phyloP scores from a whole-genome alignment of 208 protist genomes.

The Angomonas desouzai region DNA sequence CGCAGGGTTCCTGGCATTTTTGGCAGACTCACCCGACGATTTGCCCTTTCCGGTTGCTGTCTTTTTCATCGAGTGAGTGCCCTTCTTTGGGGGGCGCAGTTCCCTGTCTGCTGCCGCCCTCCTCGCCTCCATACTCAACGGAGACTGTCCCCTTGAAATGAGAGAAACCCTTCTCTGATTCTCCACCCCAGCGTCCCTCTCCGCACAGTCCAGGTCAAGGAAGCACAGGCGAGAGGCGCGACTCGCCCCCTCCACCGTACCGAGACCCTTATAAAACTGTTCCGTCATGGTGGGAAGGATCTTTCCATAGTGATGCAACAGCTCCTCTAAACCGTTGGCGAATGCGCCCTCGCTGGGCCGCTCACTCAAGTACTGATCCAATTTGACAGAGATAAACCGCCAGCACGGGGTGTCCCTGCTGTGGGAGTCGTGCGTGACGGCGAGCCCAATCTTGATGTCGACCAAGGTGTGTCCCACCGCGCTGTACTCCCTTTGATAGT shows the following conservation, averaged over 20 bases:
- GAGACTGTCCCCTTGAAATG: slow-evolving; percentile 37
- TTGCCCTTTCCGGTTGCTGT: neutral
- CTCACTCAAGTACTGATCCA: slow-evolving; percentile 10
- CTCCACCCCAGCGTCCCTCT: slow-evolving; percentile 41
- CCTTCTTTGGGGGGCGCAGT: slow-evolving; percentile 10
- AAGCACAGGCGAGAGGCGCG: slow-evolving; percentile 36
- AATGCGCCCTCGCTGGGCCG: neutral
- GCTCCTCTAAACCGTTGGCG: slow-evolving; percentile 5
- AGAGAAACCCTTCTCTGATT: slow-evolving; percentile 53
- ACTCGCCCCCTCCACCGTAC: slow-evolving; percentile 17
- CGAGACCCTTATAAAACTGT: slow-evolving; percentile 59
- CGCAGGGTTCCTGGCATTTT: neutral
- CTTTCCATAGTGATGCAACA: slow-evolving; percentile 46
- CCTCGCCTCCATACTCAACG: slow-evolving; percentile 33
- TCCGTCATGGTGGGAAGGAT: slow-evolving; percentile 59
- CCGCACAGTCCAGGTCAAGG: slow-evolving; percentile 57
- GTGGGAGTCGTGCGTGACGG: slow-evolving; percentile 59
- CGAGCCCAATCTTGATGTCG: slow-evolving; percentile 82
- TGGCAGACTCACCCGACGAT: neutral
- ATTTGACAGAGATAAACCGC: slow-evolving; percentile 73
- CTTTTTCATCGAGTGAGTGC: slow-evolving; percentile 3
- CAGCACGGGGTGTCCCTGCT: slow-evolving; percentile 59
- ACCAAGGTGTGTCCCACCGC: slow-evolving; percentile 72
- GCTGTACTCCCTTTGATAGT: slow-evolving; percentile 81
- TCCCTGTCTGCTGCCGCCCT: slow-evolving; percentile 25